Percentiles rank a stretch among this genome's conserved stretches.
phyloP scores from a whole-genome alignment of 2,329 filamentous ascomycete genomes.

The Trichoderma sp. region DNA sequence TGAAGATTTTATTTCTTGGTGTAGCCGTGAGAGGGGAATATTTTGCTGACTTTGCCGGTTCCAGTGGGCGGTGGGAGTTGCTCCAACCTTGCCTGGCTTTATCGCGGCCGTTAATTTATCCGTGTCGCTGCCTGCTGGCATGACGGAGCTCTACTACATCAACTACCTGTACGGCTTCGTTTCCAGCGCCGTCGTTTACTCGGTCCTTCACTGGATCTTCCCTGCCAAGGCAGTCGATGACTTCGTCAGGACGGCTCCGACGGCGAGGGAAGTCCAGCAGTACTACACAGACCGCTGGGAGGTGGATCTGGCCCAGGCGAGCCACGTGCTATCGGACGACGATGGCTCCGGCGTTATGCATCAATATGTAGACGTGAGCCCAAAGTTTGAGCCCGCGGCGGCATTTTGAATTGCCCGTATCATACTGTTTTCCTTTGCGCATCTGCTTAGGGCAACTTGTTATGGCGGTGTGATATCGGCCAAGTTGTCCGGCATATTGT shows the following conservation, averaged over 20 bases:
- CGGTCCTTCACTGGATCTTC: constrained; percentile 31
- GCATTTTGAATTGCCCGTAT: not conserved
- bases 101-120: constrained; percentile 38
- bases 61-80: constrained; percentile 41
- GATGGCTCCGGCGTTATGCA: constrained; percentile 14
- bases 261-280: constrained; percentile 29
- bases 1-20: not conserved
- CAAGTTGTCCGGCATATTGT: not conserved
- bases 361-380: not conserved
- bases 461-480: not conserved
- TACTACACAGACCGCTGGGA: constrained; percentile 35
- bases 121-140: constrained; percentile 35
- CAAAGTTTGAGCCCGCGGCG: not conserved
- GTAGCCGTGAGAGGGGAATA: not conserved
- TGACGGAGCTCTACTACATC: constrained; percentile 38
- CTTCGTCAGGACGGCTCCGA: constrained; percentile 29
- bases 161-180: constrained; percentile 41
- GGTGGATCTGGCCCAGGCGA: constrained; percentile 23
- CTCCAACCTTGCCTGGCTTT: constrained; percentile 43
- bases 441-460: not conserved
- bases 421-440: not conserved
- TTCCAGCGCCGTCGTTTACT: constrained; percentile 33
- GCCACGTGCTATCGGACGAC: constrained; percentile 16
- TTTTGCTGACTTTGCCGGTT: not conserved
- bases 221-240: constrained; percentile 29